Conservation (phyloP, 163 green algal genomes). For the Trebouxia gelatinosa region DNA sequence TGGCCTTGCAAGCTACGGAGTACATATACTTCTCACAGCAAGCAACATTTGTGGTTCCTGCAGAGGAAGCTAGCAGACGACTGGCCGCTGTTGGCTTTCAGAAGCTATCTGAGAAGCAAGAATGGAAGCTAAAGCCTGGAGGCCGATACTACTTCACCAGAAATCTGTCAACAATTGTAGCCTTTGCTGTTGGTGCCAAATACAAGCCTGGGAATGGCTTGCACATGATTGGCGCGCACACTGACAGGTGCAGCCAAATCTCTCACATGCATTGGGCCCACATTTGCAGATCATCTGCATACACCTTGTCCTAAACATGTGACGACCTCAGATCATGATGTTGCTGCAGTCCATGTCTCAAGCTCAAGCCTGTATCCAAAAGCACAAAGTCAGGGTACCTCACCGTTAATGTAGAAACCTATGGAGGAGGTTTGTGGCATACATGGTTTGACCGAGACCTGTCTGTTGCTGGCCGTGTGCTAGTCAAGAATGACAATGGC, state of each 20-base stretch:
- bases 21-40: background rate
- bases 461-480: constrained; percentile 81
- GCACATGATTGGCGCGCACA: constrained; percentile 94
- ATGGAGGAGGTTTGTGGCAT: constrained; percentile 94
- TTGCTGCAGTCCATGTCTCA: constrained; percentile 75
- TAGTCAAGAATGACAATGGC: constrained; percentile 48
- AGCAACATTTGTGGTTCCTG: background rate
- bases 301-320: background rate
- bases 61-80: constrained; percentile 63
- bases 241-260: constrained; percentile 69
- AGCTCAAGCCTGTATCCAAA: constrained; percentile 78
- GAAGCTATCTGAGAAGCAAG: constrained; percentile 73
- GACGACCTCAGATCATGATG: background rate
- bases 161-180: constrained; percentile 90
- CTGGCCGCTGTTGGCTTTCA: constrained; percentile 72
- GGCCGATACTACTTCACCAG: constrained; percentile 96
- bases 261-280: background rate
- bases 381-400: constrained; percentile 68
- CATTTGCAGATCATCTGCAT: background rate
- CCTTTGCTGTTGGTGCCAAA: constrained; percentile 84
- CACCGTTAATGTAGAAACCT: constrained; percentile 87
- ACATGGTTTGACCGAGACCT: constrained; percentile 98
- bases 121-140: constrained; percentile 64
- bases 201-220: constrained; percentile 89
- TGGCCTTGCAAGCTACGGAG: background rate